Evolutionary conservation across 1,139 yeast genomes (phyloP), one percentile per base, ranked within the genome.

Genomic region (Diutina siamensis): DNA sequence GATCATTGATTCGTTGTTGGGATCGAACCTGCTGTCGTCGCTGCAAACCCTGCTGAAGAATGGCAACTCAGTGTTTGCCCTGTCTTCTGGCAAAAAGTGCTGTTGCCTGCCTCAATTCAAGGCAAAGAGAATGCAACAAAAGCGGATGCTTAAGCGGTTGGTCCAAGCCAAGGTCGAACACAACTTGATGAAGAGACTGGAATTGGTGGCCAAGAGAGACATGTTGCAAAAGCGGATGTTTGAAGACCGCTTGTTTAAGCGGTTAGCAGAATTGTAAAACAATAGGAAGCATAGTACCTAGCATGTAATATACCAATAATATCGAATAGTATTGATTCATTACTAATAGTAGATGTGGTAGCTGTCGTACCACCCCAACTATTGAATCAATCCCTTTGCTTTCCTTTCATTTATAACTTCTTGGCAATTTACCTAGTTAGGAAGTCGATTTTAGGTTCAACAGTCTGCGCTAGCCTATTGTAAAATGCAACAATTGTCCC

Each of bases 1-100:
- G 42, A 38, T 38, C 42, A 22, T 38, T 27, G 42, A 38, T 27
- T 22, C 42, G 21, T 38, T 38, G 32, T n/a, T 38, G n/a, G 42
- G 42, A 10, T 12, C 17, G 1, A 12, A 12, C 4, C 42, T 38
- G 42, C 18, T 18, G 21, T 12, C 18, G 18, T 20, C 20, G 38
- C 32, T 25, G 42, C 13, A 10, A 10, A 22, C 28, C 13, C 21
- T 17, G 42, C 42, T 38, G 42, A 25, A 22, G 19, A 38, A 19
- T n/a, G 27, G 18, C 19, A 25, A 25, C 32, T 25, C 32, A 8
- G 42, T 38, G 19, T 38, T 38, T 17, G 4, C 36, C 10, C 36
- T 34, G 36, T 13, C 20, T 17, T 25, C 31, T 8, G 42, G 31
- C 8, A 38, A 38, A 20, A 38, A 38, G 32, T 38, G 42, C 32